phyloP scores from a whole-genome alignment of 1,284 basidiomycete genomes.

The Phlebopus sp. region DNA sequence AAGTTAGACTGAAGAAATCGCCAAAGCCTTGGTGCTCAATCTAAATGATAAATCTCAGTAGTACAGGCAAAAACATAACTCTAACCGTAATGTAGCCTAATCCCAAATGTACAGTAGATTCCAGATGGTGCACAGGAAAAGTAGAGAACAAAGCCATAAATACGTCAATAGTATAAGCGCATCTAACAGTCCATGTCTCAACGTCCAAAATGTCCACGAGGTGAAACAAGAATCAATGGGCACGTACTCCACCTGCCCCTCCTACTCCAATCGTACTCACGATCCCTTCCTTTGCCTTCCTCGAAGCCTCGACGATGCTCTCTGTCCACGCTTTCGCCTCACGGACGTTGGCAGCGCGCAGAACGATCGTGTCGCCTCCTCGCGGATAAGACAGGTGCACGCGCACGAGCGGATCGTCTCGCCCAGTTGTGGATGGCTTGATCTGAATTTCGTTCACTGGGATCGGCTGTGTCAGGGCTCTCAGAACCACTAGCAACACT shows the following conservation, averaged over 20 bases:
- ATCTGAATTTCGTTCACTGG: slow-evolving; percentile 66
- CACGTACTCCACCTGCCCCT: neutral
- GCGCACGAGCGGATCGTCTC: slow-evolving; percentile 66
- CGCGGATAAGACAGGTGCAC: slow-evolving; percentile 66
- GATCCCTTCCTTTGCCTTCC: slow-evolving; percentile 35
- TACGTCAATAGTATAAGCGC: too few species aligned
- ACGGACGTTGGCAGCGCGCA: slow-evolving; percentile 58
- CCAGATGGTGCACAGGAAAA: too few species aligned
- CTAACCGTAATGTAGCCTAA: too few species aligned
- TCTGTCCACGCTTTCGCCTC: slow-evolving; percentile 68
- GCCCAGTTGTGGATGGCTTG: slow-evolving; percentile 45
- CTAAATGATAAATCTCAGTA: too few species aligned
- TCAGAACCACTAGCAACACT: too few species aligned
- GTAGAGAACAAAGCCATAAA: too few species aligned
- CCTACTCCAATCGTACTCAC: neutral
- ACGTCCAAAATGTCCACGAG: neutral
- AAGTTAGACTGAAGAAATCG: too few species aligned
- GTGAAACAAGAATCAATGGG: neutral
- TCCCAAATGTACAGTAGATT: too few species aligned
- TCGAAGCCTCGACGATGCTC: slow-evolving; percentile 42
- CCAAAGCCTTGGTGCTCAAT: too few species aligned
- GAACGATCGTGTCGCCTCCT: slow-evolving; percentile 67
- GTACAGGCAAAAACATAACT: too few species aligned
- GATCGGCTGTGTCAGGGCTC: too few species aligned
- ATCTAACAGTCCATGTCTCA: too few species aligned